These are phyloP conservation scores for Cladosporium colombiae DNA, from an alignment of 2,329 filamentous ascomycete species.

Conservation along the genomic window DNA sequence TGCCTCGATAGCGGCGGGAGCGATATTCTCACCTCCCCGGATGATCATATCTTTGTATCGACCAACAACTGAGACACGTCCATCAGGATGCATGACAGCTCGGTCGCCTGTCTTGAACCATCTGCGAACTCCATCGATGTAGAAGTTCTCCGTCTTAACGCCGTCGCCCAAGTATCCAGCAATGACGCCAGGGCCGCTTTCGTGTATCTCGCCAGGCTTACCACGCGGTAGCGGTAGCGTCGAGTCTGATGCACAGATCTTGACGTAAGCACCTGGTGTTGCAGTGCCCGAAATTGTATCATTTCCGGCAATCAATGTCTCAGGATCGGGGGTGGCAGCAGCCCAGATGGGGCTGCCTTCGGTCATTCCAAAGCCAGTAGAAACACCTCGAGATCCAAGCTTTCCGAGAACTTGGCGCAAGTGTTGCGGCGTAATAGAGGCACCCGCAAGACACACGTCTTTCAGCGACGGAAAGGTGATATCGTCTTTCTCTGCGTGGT, in stretches of 20 bases:
- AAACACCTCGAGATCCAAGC: neutral
- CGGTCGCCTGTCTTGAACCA: slow-evolving; percentile 26
- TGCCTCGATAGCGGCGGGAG: slow-evolving; percentile 23
- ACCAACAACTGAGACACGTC: slow-evolving; percentile 18
- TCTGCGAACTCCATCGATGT: slow-evolving; percentile 12
- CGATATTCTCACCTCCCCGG: slow-evolving; percentile 24
- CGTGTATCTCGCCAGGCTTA: slow-evolving; percentile 2
- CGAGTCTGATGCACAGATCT: slow-evolving; percentile 14
- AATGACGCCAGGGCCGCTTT: slow-evolving; percentile 15
- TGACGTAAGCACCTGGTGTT: neutral
- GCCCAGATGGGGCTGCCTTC: slow-evolving; percentile 1
- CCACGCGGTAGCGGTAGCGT: slow-evolving; percentile 19
- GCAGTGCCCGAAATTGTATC: neutral
- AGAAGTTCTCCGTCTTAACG: slow-evolving; percentile 16
- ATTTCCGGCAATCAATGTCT: neutral
- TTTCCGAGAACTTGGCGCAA: neutral
- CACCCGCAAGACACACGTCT: neutral
- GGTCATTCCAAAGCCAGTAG: slow-evolving; percentile 4
- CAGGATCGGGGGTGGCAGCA: neutral
- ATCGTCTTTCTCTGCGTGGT: slow-evolving; percentile 3
- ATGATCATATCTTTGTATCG: slow-evolving; percentile 28
- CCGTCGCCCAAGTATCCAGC: slow-evolving; percentile 17
- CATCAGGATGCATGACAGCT: slow-evolving; percentile 22
- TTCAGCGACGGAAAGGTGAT: neutral
- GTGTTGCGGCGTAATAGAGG: neutral